A percentile compares a stretch with the other conserved stretches of the same genome.
Conservation (phyloP, 2,329 filamentous ascomycete species). For the Rhynchosporium secalis region DNA sequence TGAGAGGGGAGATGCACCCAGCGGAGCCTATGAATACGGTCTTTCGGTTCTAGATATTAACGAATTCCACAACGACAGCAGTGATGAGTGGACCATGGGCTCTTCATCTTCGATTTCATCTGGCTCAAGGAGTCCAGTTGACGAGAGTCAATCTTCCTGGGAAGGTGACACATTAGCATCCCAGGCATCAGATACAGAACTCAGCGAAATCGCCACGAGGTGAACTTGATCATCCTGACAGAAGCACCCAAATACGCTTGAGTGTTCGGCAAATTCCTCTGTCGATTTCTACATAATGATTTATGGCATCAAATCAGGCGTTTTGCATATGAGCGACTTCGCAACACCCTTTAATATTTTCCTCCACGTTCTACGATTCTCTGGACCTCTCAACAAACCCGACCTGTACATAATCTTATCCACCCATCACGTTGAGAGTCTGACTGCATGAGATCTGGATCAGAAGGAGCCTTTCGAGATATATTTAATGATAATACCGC, state of each 20-base stretch:
- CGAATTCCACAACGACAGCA: slow-evolving; percentile 50
- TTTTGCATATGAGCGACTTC: slow-evolving; percentile 39
- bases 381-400: slow-evolving; percentile 23
- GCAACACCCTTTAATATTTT: slow-evolving; percentile 26
- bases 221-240: slow-evolving; percentile 21
- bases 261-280: slow-evolving; percentile 24
- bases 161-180: slow-evolving; percentile 54
- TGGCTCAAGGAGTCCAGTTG: slow-evolving; percentile 44
- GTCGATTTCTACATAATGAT: slow-evolving; percentile 35
- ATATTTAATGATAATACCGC: slow-evolving; percentile 36
- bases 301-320: slow-evolving; percentile 40
- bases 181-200: slow-evolving; percentile 39
- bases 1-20: slow-evolving; percentile 71
- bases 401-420: slow-evolving; percentile 35
- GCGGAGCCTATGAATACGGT: slow-evolving; percentile 56
- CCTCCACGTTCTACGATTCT: slow-evolving; percentile 21
- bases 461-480: slow-evolving; percentile 22
- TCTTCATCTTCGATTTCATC: slow-evolving; percentile 62
- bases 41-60: slow-evolving; percentile 35
- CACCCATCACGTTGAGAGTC: slow-evolving; percentile 26
- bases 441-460: slow-evolving; percentile 16
- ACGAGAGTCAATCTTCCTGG: slow-evolving; percentile 58
- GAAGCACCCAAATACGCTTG: slow-evolving; percentile 14
- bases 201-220: slow-evolving; percentile 37
- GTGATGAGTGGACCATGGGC: slow-evolving; percentile 87